phyloP scores from a whole-genome alignment of 2,329 filamentous ascomycete genomes.

The Fusarium verrucosum region DNA sequence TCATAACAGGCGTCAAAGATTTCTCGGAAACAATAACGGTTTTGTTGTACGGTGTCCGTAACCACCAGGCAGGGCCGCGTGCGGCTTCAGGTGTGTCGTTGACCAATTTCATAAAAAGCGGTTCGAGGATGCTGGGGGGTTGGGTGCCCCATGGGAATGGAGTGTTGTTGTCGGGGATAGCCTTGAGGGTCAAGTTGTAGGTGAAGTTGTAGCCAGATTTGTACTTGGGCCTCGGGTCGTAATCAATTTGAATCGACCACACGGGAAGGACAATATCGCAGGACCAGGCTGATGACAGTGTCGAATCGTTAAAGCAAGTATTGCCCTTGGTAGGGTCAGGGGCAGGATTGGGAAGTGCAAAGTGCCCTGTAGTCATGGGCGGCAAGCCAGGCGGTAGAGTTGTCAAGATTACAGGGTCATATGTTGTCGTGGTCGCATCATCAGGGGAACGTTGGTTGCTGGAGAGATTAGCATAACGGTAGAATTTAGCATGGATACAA shows the following conservation, averaged over 20 bases:
- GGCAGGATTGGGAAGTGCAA: conserved; percentile 63
- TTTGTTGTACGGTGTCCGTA: conserved; percentile 63
- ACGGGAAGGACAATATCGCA: conserved; percentile 63
- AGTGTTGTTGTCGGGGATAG: conserved; percentile 45
- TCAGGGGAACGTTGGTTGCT: conserved; percentile 36
- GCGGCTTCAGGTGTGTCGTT: conserved; percentile 59
- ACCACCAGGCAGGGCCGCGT: conserved; percentile 66
- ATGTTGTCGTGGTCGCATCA: conserved; percentile 48
- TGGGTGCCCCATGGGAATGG: conserved; percentile 64
- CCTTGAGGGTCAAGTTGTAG: conserved; percentile 55
- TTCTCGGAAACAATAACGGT: conserved; percentile 62
- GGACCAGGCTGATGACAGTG: conserved; percentile 68
- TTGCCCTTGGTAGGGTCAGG: conserved; percentile 58
- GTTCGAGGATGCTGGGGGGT: conserved; percentile 55
- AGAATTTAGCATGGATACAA: background rate
- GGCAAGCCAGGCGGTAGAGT: conserved; percentile 61
- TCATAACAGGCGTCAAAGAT: conserved; percentile 47
- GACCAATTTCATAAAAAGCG: conserved; percentile 57
- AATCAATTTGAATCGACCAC: conserved; percentile 55
- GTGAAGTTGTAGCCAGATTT: conserved; percentile 54
- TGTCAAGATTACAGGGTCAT: conserved; percentile 62
- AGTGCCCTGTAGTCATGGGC: conserved; percentile 64
- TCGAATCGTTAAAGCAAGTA: conserved; percentile 66
- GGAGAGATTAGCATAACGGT: conserved; percentile 4
- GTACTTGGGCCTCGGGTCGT: conserved; percentile 32